Evolutionary conservation across 371 early-diverging fungal species (phyloP).

Genomic region (Parasitella parasitica): DNA sequence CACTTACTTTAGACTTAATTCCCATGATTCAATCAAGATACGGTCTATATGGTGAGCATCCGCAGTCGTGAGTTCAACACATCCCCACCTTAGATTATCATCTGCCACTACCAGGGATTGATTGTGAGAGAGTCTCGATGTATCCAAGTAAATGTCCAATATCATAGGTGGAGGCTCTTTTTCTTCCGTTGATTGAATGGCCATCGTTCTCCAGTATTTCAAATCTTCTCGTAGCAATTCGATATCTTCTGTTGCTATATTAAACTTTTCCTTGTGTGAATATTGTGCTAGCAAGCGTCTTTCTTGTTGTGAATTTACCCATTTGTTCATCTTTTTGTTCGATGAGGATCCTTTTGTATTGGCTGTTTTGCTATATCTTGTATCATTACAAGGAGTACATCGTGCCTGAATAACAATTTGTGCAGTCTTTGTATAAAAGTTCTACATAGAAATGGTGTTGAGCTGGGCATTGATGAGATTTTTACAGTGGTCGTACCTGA

Average conservation of each 20-base stretch:
- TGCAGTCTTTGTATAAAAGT: slow-evolving; percentile 65
- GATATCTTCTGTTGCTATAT: slow-evolving; percentile 76
- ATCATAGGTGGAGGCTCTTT: slow-evolving; percentile 64
- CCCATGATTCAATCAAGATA: slow-evolving; percentile 81
- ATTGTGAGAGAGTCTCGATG: slow-evolving; percentile 39
- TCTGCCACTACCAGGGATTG: slow-evolving; percentile 21
- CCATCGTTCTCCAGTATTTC: slow-evolving; percentile 68
- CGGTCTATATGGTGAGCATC: slow-evolving; percentile 18
- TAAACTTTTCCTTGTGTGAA: slow-evolving; percentile 58
- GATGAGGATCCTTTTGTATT: slow-evolving; percentile 15
- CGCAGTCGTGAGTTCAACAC: slow-evolving; percentile 14
- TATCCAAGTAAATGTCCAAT: slow-evolving; percentile 77
- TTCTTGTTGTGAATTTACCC: too few relatives aligned
- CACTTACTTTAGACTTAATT: slow-evolving; percentile 67
- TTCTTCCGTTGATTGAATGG: slow-evolving; percentile 20
- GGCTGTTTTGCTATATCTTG: slow-evolving; percentile 54
- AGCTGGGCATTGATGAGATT: too few relatives aligned
- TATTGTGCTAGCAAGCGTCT: too few relatives aligned
- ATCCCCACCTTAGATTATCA: slow-evolving; percentile 26
- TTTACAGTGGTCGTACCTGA: slow-evolving; percentile 35
- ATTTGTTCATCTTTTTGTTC: slow-evolving; percentile 24
- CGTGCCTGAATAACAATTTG: slow-evolving; percentile 61
- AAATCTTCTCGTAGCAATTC: slow-evolving; percentile 69
- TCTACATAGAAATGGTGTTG: slow-evolving; percentile 18
- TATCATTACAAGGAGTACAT: slow-evolving; percentile 60